These are phyloP conservation scores for Claviceps paspali DNA, from an alignment of 2,329 filamentous ascomycete species.

Conservation along the genomic window DNA sequence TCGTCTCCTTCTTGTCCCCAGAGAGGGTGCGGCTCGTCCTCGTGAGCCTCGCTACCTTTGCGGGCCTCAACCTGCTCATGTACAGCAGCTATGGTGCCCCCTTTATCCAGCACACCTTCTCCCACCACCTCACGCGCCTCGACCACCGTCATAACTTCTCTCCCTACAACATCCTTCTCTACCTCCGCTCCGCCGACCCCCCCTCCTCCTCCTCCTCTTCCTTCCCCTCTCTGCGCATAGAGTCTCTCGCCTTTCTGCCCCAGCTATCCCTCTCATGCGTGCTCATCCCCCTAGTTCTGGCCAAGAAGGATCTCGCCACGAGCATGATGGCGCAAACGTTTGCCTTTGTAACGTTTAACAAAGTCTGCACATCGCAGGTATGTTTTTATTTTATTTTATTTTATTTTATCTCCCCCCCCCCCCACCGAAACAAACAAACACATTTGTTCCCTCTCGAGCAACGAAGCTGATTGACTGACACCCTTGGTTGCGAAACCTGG, in stretches of 20 bases:
- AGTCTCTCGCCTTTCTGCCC: conserved; percentile 76
- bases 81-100: conserved; percentile 62
- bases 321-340: conserved; percentile 93
- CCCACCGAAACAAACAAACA: no score
- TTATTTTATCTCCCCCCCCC: no score
- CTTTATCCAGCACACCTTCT: conserved; percentile 79
- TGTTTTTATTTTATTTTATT: not conserved
- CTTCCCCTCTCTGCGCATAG: conserved; percentile 42
- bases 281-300: conserved; percentile 58
- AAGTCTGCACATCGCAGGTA: conserved; percentile 96
- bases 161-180: conserved; percentile 83
- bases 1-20: conserved; percentile 32
- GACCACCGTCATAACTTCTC: conserved; percentile 99
- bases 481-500: no score
- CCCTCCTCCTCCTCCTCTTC: conserved; percentile 23
- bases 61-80: conserved; percentile 62
- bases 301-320: conserved; percentile 65
- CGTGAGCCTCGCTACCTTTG: conserved; percentile 58
- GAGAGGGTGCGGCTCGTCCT: conserved; percentile 42
- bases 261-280: conserved; percentile 70
- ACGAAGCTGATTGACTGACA: no score
- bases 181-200: conserved; percentile 58
- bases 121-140: conserved; percentile 83
- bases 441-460: no score
- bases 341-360: conserved; percentile 95